Conservation (phyloP, 306 rosid genomes). For the Cucurbita pepo region DNA sequence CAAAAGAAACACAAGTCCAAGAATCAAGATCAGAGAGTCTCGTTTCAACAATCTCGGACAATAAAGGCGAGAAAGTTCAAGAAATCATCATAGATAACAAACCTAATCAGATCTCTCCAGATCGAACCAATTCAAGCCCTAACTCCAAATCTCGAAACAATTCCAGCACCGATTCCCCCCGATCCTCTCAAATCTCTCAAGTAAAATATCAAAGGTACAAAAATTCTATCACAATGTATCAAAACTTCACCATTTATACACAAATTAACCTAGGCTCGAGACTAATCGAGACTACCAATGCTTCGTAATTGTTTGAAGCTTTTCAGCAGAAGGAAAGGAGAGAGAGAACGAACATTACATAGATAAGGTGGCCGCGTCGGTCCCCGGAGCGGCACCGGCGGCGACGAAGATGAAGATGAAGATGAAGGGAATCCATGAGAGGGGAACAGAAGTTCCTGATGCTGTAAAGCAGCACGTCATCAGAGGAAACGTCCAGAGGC, state of each 20-base stretch:
- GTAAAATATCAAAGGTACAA: not conserved
- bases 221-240: not conserved
- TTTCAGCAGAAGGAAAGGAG: constrained; percentile 25
- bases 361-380: constrained; percentile 36
- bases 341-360: constrained; percentile 12
- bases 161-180: not conserved
- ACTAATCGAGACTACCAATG: not conserved
- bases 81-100: not conserved
- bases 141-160: not conserved
- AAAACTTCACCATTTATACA: not conserved
- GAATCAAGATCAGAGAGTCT: constrained; percentile 13
- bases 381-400: constrained; percentile 22
- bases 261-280: not conserved
- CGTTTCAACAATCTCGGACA: constrained; percentile 4
- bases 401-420: constrained; percentile 8
- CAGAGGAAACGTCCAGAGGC: constrained; percentile 31
- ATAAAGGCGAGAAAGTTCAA: not conserved
- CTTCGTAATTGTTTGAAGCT: not conserved
- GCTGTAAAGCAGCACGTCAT: constrained; percentile 21
- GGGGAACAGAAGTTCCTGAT: constrained; percentile 36
- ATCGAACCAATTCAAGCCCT: not conserved
- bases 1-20: constrained; percentile 21
- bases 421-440: constrained; percentile 30
- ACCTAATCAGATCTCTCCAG: not conserved
- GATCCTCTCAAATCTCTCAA: not conserved